A percentile compares a stretch with the other conserved stretches of the same genome.
Conservation (phyloP, 1,139 yeast species). For the Sugiyamaella novakii region DNA sequence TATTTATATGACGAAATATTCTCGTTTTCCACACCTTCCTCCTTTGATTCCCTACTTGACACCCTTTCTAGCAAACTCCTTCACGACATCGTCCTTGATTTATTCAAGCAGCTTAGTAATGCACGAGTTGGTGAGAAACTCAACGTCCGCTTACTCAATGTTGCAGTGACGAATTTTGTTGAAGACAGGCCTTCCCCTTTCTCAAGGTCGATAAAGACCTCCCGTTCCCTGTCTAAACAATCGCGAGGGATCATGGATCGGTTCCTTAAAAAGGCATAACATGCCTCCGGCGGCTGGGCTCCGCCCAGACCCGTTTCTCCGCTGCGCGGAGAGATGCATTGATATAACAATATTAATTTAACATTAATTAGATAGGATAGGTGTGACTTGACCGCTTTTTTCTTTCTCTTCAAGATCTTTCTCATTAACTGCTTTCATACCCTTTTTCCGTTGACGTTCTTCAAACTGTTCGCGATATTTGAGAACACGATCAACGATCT, state of each 20-base stretch:
- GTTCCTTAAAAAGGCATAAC: conserved; percentile 2
- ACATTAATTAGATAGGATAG: background rate
- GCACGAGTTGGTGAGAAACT: conserved; percentile 4
- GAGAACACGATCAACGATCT: conserved; percentile 69
- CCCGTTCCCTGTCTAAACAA: background rate
- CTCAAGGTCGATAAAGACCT: background rate
- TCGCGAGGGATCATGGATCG: conserved; percentile 19
- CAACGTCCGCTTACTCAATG: conserved; percentile 20
- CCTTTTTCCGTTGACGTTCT: conserved; percentile 76
- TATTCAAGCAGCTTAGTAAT: conserved; percentile 8
- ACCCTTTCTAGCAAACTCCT: background rate
- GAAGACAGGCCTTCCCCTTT: conserved; percentile 2
- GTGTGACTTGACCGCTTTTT: conserved; percentile 8
- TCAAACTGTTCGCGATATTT: conserved; percentile 66
- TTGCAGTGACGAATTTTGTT: conserved; percentile 19
- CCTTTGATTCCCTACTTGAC: conserved; percentile 1
- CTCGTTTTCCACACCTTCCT: background rate
- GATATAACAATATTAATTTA: too few species aligned
- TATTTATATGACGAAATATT: conserved; percentile 11
- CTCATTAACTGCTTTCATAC: conserved; percentile 62
- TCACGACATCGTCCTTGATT: background rate
- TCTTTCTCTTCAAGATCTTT: conserved; percentile 37
- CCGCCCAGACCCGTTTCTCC: background rate
- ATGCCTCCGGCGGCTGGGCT: background rate
- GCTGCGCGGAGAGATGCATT: background rate